These are phyloP conservation scores for Vachellia collinsii DNA, from an alignment of 306 rosid species.

Conservation along the genomic window DNA sequence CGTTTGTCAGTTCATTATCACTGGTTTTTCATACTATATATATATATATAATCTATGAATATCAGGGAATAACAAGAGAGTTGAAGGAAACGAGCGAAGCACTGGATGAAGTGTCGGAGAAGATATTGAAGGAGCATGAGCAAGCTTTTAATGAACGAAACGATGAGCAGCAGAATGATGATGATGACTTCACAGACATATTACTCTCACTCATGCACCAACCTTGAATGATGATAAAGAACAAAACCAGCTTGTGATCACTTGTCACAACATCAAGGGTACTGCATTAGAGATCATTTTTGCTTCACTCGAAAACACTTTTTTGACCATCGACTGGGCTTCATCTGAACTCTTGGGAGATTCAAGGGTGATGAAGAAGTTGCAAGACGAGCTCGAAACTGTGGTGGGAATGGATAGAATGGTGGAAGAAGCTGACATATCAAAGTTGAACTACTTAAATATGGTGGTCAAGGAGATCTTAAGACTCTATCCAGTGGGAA, in stretches of 20 bases:
- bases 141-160: not conserved
- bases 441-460: slow-evolving; percentile 39
- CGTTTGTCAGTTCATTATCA: not conserved
- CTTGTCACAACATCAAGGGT: slow-evolving; percentile 43
- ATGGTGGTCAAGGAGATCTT: slow-evolving; percentile 53
- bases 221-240: not conserved
- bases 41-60: not conserved
- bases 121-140: slow-evolving; percentile 35
- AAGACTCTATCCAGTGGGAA: slow-evolving; percentile 39
- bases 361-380: slow-evolving; percentile 46
- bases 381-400: slow-evolving; percentile 49
- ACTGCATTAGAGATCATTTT: slow-evolving; percentile 37
- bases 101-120: slow-evolving; percentile 30
- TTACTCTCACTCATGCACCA: slow-evolving; percentile 34
- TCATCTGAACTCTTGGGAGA: slow-evolving; percentile 49
- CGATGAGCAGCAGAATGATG: not conserved
- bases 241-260: slow-evolving; percentile 15
- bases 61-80: not conserved
- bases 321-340: slow-evolving; percentile 40
- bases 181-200: slow-evolving; percentile 38
- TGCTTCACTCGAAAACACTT: slow-evolving; percentile 37
- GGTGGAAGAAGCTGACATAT: slow-evolving; percentile 50
- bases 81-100: not conserved
- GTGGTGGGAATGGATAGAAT: slow-evolving; percentile 41
- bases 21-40: no score